These are phyloP conservation scores for Tremella yokohamensis DNA, from an alignment of 768 basidiomycete species.

Conservation along the genomic window DNA sequence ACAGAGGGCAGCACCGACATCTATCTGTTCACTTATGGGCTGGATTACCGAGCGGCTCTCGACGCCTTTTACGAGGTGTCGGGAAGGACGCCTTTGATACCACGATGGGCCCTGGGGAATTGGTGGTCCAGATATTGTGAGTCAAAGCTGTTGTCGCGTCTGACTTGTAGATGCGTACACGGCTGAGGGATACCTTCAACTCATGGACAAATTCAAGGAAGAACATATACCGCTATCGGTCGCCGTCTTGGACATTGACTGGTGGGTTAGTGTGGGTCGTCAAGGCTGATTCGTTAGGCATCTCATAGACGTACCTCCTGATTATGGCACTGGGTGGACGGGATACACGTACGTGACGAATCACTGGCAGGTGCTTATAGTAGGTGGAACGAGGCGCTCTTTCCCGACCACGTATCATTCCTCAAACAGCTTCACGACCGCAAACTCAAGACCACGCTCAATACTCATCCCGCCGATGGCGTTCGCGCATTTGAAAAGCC, in stretches of 20 bases:
- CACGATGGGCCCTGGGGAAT: slow-evolving; percentile 33
- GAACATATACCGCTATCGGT: slow-evolving; percentile 31
- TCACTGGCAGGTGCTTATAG: neutral
- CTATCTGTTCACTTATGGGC: slow-evolving; percentile 33
- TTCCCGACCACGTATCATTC: slow-evolving; percentile 34
- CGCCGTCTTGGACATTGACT: slow-evolving; percentile 36
- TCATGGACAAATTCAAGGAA: slow-evolving; percentile 37
- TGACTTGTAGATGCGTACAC: slow-evolving; percentile 20
- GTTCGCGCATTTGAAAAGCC: slow-evolving; percentile 28
- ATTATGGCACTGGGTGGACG: slow-evolving; percentile 32
- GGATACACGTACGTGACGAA: slow-evolving; percentile 26
- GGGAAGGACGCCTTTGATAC: slow-evolving; percentile 24
- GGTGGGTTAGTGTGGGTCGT: slow-evolving; percentile 12
- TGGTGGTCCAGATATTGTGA: slow-evolving; percentile 38
- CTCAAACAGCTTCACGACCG: slow-evolving; percentile 31
- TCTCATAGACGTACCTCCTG: slow-evolving; percentile 18
- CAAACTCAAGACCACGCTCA: slow-evolving; percentile 26
- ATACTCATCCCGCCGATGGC: slow-evolving; percentile 36
- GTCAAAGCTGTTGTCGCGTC: neutral
- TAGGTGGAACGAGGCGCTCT: slow-evolving; percentile 35
- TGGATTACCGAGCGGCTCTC: slow-evolving; percentile 26
- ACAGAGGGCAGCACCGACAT: slow-evolving; percentile 13
- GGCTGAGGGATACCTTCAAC: slow-evolving; percentile 19
- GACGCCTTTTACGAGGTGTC: slow-evolving; percentile 23
- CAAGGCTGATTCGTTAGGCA: slow-evolving; percentile 14